Percentiles rank a stretch among this genome's conserved stretches.
Evolutionary conservation across 768 basidiomycete genomes (phyloP).

Genomic region (Pleurotus cornucopiae): DNA sequence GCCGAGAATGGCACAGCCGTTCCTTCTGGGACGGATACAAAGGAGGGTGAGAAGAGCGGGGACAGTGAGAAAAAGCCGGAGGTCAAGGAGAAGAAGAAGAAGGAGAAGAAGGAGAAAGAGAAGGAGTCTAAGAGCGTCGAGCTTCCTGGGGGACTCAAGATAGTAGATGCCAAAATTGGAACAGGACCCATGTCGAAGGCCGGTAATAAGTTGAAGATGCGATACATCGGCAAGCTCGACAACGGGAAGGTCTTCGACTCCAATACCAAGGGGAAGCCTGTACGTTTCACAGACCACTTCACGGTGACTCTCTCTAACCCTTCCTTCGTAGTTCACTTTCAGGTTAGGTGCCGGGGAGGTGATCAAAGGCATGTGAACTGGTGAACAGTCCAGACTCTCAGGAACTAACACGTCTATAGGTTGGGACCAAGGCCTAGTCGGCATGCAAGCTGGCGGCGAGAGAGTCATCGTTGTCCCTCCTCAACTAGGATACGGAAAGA

Average conservation of each 20-base stretch:
- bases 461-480: slow-evolving; percentile 75
- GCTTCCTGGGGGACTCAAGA: slow-evolving; percentile 69
- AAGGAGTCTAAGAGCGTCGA: slow-evolving; percentile 26
- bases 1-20: slow-evolving; percentile 39
- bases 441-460: slow-evolving; percentile 92
- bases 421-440: slow-evolving; percentile 90
- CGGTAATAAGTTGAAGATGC: slow-evolving; percentile 78
- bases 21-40: slow-evolving; percentile 23
- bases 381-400: neutral
- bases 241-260: slow-evolving; percentile 76
- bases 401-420: slow-evolving; percentile 33
- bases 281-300: slow-evolving; percentile 31
- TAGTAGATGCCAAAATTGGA: slow-evolving; percentile 75
- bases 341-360: slow-evolving; percentile 84
- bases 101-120: slow-evolving; percentile 25
- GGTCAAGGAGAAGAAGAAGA: slow-evolving; percentile 17
- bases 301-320: neutral
- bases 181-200: slow-evolving; percentile 84
- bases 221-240: slow-evolving; percentile 88
- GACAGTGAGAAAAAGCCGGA: slow-evolving; percentile 18
- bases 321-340: slow-evolving; percentile 58
- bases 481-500: slow-evolving; percentile 69
- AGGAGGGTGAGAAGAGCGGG: slow-evolving; percentile 49
- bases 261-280: slow-evolving; percentile 83
- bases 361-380: slow-evolving; percentile 66